Evolutionary conservation across 163 green algal species (phyloP), one percentile per base, ranked within the genome.

Genomic region (Chlorella variabilis): DNA sequence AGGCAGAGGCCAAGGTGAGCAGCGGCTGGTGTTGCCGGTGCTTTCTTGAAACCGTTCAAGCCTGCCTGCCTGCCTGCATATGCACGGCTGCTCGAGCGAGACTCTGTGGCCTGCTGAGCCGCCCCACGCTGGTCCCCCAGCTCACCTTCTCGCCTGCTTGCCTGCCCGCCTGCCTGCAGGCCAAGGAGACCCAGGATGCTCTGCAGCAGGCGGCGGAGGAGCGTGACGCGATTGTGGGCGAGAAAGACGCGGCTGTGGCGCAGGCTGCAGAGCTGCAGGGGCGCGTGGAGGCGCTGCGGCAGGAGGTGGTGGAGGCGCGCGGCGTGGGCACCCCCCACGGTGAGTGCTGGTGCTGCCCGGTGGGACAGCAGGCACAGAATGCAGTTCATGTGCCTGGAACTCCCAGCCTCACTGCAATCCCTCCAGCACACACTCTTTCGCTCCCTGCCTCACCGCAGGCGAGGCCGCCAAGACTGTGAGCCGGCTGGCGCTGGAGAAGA

Each of bases 391-490:
- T 54, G 45, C 11, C 11, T 11, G 45, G 15, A 54, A 15, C 45
- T 11, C 45, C 45, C 15, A 11, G 45, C 45, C 45, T 69, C 17
- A 4, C n/a, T n/a, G 33, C 34, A 51, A 33, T 6, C 20, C 34
- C 8, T 49, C 29, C n/a, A n/a, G n/a, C n/a, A n/a, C n/a, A n/a
- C n/a, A n/a, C n/a, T n/a, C 0, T n/a, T 31, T 49, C 48, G 8
- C 61, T 69, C 9, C 20, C 4, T 8, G 13, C 9, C 31, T 69
- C 4, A 2, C 39, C 15, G 71, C 71, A 78, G 71, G 73, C 48
- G 49, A 83, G 65, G 77, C 18, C 2, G 71, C 71, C 80, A 81
- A 85, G 71, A 70, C 31, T 27, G 80, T 82, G 71, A 68, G 38
- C 33, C 61, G 49, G 25, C 48, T 85, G 23, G 63, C 62, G 0